A percentile compares a stretch with the other conserved stretches of the same genome.
phyloP scores from a whole-genome alignment of 257 asterid genomes.

The Paulownia fortunei region DNA sequence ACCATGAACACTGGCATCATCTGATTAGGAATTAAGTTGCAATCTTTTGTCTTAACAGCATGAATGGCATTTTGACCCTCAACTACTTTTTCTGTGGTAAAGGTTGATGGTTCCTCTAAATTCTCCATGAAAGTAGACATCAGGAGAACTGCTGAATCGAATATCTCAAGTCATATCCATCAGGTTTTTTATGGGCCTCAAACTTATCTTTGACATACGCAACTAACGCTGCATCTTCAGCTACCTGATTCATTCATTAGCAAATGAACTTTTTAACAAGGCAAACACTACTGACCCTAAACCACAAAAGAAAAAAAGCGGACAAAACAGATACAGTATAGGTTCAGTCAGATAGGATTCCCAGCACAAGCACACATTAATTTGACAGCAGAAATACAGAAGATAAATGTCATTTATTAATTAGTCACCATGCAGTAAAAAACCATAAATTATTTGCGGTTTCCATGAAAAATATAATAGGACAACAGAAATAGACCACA shows the following conservation, averaged over 20 bases:
- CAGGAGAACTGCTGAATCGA: conserved; percentile 39
- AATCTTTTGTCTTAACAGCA: conserved; percentile 32
- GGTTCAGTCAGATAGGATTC: conserved; percentile 6
- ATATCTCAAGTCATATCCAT: conserved; percentile 26
- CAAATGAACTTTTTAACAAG: conserved; percentile 10
- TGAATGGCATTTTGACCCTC: conserved; percentile 41
- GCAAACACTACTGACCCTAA: conserved; percentile 15
- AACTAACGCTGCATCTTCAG: conserved; percentile 64
- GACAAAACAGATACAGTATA: background rate
- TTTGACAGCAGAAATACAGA: background rate
- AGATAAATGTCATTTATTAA: conserved; percentile 1
- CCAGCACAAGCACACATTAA: background rate
- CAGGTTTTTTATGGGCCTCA: conserved; percentile 42
- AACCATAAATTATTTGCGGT: background rate
- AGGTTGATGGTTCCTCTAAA: conserved; percentile 42
- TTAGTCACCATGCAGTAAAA: background rate
- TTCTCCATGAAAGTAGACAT: conserved; percentile 39
- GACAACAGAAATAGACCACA: background rate
- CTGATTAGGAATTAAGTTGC: conserved; percentile 38
- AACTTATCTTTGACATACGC: conserved; percentile 44
- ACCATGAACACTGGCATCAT: conserved; percentile 42
- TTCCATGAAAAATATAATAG: conserved; percentile 23
- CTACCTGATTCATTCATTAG: conserved; percentile 60
- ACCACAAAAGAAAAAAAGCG: background rate
- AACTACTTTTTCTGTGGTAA: conserved; percentile 25